Conservation (phyloP, 495 filamentous ascomycete species). For the Opeltia flavorubescens region DNA sequence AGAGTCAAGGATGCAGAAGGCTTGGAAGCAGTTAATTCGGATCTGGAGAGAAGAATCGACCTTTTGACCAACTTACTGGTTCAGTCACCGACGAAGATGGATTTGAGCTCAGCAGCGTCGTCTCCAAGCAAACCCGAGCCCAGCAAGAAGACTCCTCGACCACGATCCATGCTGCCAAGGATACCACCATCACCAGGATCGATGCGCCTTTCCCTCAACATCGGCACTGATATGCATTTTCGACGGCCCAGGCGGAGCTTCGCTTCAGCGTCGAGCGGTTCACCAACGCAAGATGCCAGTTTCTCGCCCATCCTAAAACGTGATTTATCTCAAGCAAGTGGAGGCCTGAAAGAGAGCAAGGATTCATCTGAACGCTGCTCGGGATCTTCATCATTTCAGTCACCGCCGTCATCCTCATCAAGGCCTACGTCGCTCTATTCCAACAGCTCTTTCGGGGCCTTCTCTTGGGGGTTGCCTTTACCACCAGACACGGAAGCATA, state of each 20-base stretch:
- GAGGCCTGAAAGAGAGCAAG: neutral
- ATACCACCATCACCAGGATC: conserved; percentile 14
- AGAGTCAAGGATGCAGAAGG: conserved; percentile 17
- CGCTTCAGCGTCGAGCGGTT: neutral
- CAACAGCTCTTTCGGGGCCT: conserved; percentile 11
- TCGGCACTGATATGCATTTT: conserved; percentile 9
- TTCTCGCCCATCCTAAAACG: neutral
- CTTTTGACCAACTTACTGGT: conserved; percentile 24
- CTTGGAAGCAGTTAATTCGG: conserved; percentile 23
- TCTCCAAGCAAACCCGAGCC: conserved; percentile 12
- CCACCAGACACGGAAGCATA: conserved; percentile 8
- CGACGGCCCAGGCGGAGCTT: neutral
- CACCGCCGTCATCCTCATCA: conserved; percentile 14
- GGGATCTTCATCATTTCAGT: conserved; percentile 14
- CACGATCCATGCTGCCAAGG: conserved; percentile 17
- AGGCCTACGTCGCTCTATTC: conserved; percentile 14
- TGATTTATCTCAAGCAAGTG: neutral
- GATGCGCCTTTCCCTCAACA: conserved; percentile 10
- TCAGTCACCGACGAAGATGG: conserved; percentile 22
- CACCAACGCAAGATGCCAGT: neutral
- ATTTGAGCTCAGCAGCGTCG: conserved; percentile 7
- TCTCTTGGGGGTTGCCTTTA: conserved; percentile 7
- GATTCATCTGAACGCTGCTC: neutral
- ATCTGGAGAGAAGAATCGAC: conserved; percentile 25
- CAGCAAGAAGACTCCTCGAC: conserved; percentile 12